These are phyloP conservation scores for Trametes punicea DNA, from an alignment of 768 basidiomycete genomes.

Conservation along the genomic window DNA sequence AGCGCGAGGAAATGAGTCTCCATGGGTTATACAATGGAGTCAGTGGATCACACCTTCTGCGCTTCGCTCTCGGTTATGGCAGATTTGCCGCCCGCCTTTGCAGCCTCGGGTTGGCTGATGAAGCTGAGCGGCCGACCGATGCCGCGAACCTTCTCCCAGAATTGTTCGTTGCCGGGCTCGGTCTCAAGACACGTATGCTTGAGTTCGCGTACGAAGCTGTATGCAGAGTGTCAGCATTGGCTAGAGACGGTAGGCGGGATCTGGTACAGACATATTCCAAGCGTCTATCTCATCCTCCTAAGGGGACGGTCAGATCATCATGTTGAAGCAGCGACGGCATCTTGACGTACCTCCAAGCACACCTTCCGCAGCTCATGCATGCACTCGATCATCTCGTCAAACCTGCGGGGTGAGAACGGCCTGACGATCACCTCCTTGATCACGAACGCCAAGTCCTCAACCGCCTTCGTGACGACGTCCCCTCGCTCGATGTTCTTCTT, in stretches of 20 bases:
- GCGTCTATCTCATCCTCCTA: constrained; percentile 81
- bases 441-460: constrained; percentile 72
- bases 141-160: constrained; percentile 56
- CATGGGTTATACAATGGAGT: neutral
- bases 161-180: constrained; percentile 57
- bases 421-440: constrained; percentile 65
- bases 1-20: neutral
- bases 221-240: neutral
- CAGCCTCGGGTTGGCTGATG: constrained; percentile 62
- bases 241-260: neutral
- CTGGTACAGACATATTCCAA: constrained; percentile 64
- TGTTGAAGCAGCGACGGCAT: neutral
- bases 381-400: constrained; percentile 70
- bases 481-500: constrained; percentile 63
- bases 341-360: constrained; percentile 53
- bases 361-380: constrained; percentile 63
- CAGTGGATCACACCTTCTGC: constrained; percentile 40
- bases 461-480: constrained; percentile 81
- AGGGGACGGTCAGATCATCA: neutral
- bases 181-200: constrained; percentile 49
- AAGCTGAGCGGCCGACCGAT: constrained; percentile 53
- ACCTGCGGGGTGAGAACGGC: constrained; percentile 69
- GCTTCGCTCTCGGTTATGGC: constrained; percentile 52
- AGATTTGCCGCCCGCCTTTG: constrained; percentile 54
- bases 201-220: constrained; percentile 60